Conservation (phyloP, 345 rosid species). For the Pistacia vera region DNA sequence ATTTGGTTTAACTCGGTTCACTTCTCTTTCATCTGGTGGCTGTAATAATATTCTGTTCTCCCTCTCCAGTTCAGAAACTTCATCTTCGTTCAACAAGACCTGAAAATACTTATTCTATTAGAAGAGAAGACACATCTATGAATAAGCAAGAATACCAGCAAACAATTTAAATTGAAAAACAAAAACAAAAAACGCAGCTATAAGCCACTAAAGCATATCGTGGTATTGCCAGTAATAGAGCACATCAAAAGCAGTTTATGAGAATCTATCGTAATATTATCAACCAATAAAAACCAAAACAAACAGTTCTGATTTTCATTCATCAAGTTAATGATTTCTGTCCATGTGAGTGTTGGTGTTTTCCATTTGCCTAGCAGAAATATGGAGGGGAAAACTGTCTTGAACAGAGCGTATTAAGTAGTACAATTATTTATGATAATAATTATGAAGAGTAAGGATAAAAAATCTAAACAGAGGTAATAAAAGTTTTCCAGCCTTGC, state of each 20-base stretch:
- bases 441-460: neutral
- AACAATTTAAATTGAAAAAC: neutral
- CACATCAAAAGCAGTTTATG: neutral
- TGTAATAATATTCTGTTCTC: conserved; percentile 61
- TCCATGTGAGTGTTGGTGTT: neutral
- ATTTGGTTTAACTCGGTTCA: conserved; percentile 80
- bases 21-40: conserved; percentile 57
- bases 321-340: neutral
- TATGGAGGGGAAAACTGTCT: neutral
- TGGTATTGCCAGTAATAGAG: neutral
- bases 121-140: neutral
- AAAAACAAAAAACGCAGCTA: neutral
- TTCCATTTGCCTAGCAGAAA: neutral
- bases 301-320: neutral
- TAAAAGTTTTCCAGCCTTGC: neutral
- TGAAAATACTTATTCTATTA: conserved; percentile 25
- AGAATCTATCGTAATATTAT: neutral
- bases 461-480: neutral
- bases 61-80: conserved; percentile 59
- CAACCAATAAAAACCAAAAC: neutral
- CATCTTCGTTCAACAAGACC: conserved; percentile 87
- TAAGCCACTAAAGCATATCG: neutral
- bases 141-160: neutral
- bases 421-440: neutral
- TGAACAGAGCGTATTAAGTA: neutral